Conservation (phyloP, 2,329 filamentous ascomycete species). For the Aspergillus bombycis region DNA sequence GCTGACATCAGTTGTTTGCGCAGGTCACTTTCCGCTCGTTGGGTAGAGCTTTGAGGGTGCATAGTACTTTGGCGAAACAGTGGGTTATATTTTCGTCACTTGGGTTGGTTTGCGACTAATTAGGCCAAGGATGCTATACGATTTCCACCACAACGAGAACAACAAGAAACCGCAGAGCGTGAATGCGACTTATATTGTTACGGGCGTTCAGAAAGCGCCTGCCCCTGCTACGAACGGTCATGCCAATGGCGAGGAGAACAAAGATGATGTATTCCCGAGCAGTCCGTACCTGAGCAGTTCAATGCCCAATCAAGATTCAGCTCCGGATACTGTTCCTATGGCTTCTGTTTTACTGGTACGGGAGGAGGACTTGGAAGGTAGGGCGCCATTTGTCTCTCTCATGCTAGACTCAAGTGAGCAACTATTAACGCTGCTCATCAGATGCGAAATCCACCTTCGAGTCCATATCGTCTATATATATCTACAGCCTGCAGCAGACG, state of each 20-base stretch:
- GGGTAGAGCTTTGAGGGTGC: conserved; percentile 79
- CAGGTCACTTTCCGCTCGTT: conserved; percentile 87
- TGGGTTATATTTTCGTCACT: conserved; percentile 47
- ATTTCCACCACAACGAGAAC: conserved; percentile 81
- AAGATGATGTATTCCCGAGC: conserved; percentile 62
- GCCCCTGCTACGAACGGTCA: conserved; percentile 50
- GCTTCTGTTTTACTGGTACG: conserved; percentile 67
- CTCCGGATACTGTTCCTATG: conserved; percentile 56
- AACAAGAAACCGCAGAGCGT: conserved; percentile 71
- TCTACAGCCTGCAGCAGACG: conserved; percentile 81
- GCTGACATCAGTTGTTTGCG: not conserved
- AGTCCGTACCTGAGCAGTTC: conserved; percentile 71
- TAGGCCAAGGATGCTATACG: conserved; percentile 72
- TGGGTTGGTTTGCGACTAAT: conserved; percentile 23
- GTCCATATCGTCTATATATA: conserved; percentile 75
- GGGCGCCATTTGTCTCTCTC: conserved; percentile 12
- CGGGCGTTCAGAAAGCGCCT: conserved; percentile 62
- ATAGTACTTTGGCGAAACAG: conserved; percentile 89
- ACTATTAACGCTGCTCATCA: conserved; percentile 38
- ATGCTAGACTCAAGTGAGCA: not conserved
- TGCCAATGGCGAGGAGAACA: conserved; percentile 58
- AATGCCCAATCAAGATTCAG: conserved; percentile 56
- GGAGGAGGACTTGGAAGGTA: conserved; percentile 74
- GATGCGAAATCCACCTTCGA: conserved; percentile 70
- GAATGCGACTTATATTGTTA: conserved; percentile 91